Percentiles rank a stretch among this genome's conserved stretches.
These are phyloP conservation scores for Letharia columbiana DNA, from an alignment of 495 filamentous ascomycete genomes.

Conservation along the genomic window DNA sequence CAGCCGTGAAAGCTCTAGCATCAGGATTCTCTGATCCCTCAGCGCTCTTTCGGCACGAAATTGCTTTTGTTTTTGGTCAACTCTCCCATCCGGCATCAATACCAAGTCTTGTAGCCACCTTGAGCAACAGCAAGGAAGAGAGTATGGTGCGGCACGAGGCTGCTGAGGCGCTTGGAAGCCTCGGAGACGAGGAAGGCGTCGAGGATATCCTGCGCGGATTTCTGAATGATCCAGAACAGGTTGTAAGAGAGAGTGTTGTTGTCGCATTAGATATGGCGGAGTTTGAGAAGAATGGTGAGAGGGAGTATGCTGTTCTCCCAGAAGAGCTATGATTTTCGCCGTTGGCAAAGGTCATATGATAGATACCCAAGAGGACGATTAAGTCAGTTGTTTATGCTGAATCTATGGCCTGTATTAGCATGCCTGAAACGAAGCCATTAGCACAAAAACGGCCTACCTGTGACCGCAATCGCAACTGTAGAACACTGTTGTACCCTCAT, in stretches of 20 bases:
- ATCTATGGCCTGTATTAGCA: slow-evolving; percentile 33
- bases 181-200: slow-evolving; percentile 89
- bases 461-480: slow-evolving; percentile 79
- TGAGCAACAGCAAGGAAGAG: slow-evolving; percentile 70
- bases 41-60: slow-evolving; percentile 94
- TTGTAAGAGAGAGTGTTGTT: slow-evolving; percentile 88
- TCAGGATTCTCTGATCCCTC: slow-evolving; percentile 78
- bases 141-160: slow-evolving; percentile 98
- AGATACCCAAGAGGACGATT: not conserved
- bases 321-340: slow-evolving; percentile 33
- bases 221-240: slow-evolving; percentile 79
- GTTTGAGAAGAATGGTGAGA: slow-evolving; percentile 80
- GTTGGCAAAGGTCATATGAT: slow-evolving; percentile 17
- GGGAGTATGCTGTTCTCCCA: slow-evolving; percentile 85
- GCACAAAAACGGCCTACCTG: slow-evolving; percentile 50
- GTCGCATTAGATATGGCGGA: slow-evolving; percentile 98
- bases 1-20: slow-evolving; percentile 77
- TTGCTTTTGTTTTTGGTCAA: slow-evolving; percentile 97
- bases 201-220: slow-evolving; percentile 77
- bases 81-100: slow-evolving; percentile 93
- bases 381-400: slow-evolving; percentile 51
- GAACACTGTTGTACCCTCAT: slow-evolving; percentile 89
- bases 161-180: slow-evolving; percentile 91
- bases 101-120: slow-evolving; percentile 67
- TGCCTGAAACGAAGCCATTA: not conserved